Evolutionary conservation across 495 filamentous ascomycete species (phyloP), one percentile per base, ranked within the genome.

Genomic region (Xylaria castorea): DNA sequence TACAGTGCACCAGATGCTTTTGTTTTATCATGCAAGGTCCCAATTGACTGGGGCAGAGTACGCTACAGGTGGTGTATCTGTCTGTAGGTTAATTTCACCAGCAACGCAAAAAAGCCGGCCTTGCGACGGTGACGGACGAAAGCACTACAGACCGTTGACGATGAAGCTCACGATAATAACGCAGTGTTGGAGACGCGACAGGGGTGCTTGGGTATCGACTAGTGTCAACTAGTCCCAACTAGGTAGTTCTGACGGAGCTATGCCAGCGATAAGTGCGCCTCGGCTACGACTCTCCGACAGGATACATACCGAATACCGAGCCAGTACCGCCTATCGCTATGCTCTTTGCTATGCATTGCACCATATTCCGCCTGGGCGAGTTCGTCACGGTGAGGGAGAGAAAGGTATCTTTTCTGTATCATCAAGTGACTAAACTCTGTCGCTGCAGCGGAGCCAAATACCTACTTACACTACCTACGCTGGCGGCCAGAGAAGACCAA

Each of bases 151-250:
- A 48, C 66, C 42, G 66, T 42, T 63, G 70, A 73, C 75, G 71
- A 77, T 60, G 72, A 79, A 79, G 77, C 72, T 79, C 77, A 79
- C 77, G 77, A 79, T 79, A 77, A 77, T 73, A 64, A 22, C 64
- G 64, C 64, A 66, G 46, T 3, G 64, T 66, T 25, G 46, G 32
- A 53, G 18, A n/a, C 9, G 44, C 22, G 44, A 38, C 46, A 66
- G 64, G 64, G 64, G 44, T 53, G 46, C 40, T 50, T 57, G 11
- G 30, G 55, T 36, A 16, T 16, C 18, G 55, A 36, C 55, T 38
- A 38, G 22, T 18, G 8, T 22, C 18, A 1, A 50, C 63, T 66
- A 50, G 38, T 50, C 63, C 44, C 36, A 12, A 38, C 18, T 53
- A 27, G 64, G 64, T 51, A 66, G 64, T 30, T 66, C 64, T 66